Conservation (phyloP, 2,329 filamentous ascomycete species). For the Colletotrichum costaricense region DNA sequence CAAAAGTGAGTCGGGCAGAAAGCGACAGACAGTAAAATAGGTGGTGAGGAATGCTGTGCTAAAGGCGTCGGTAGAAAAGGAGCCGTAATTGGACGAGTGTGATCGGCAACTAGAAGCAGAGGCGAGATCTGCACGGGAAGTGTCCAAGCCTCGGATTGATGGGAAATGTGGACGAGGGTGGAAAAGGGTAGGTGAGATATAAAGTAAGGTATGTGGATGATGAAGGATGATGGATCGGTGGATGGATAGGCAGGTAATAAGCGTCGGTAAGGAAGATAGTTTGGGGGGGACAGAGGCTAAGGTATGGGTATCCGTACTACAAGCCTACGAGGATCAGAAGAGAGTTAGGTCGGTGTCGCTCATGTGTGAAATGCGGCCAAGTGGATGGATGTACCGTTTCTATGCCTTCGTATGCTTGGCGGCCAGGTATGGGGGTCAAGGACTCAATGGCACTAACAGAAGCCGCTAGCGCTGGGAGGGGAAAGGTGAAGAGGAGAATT, state of each 20-base stretch:
- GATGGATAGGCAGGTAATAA: slow-evolving; percentile 22
- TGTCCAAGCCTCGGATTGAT: background rate
- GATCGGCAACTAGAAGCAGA: slow-evolving; percentile 28
- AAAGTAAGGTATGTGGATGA: slow-evolving; percentile 9
- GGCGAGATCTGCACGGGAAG: slow-evolving; percentile 31
- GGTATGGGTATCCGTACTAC: slow-evolving; percentile 3
- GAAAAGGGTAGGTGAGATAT: slow-evolving; percentile 14
- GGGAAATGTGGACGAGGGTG: slow-evolving; percentile 11
- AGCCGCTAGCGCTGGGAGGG: slow-evolving; percentile 25
- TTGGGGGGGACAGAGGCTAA: background rate
- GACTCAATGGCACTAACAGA: slow-evolving; percentile 23
- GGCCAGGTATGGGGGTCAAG: slow-evolving; percentile 27
- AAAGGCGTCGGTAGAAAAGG: slow-evolving; percentile 10
- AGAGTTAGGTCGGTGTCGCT: background rate
- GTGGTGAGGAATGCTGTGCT: background rate
- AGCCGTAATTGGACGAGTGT: slow-evolving; percentile 25
- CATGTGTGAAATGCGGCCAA: slow-evolving; percentile 1
- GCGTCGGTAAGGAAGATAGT: slow-evolving; percentile 39
- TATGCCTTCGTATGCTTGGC: slow-evolving; percentile 23
- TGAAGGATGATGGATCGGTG: background rate
- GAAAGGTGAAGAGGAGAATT: slow-evolving; percentile 1
- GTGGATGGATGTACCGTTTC: slow-evolving; percentile 22
- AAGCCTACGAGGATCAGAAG: slow-evolving; percentile 21
- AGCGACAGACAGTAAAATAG: background rate
- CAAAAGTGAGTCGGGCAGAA: slow-evolving; percentile 4